These are phyloP conservation scores for Didymosphaeria variabile DNA, from an alignment of 2,329 filamentous ascomycete species.

Conservation along the genomic window DNA sequence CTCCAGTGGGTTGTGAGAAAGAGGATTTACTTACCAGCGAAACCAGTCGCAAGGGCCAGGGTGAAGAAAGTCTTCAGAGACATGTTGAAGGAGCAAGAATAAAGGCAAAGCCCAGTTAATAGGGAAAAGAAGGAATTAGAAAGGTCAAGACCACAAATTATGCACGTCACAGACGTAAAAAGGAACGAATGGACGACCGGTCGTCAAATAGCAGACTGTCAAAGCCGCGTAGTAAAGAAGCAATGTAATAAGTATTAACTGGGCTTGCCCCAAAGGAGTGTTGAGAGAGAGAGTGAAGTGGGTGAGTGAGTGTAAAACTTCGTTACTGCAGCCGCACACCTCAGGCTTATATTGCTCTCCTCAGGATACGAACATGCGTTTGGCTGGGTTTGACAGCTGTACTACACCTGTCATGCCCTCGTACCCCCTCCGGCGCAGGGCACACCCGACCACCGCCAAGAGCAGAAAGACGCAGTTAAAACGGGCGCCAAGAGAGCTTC, in stretches of 20 bases:
- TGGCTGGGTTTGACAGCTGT: conserved; percentile 5
- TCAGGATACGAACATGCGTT: conserved; percentile 10
- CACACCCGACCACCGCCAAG: conserved; percentile 39
- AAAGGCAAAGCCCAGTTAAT: conserved; percentile 29
- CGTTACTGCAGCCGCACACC: conserved; percentile 23
- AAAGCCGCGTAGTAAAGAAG: conserved; percentile 42
- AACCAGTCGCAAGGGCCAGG: conserved; percentile 43
- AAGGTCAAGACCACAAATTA: conserved; percentile 24
- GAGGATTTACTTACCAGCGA: conserved; percentile 37
- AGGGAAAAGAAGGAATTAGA: conserved; percentile 34
- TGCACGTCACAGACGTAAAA: conserved; percentile 44
- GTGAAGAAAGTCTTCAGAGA: conserved; percentile 37
- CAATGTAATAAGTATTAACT: conserved; percentile 32
- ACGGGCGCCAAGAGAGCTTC: conserved; percentile 40
- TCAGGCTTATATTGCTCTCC: conserved; percentile 39
- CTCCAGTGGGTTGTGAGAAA: background rate
- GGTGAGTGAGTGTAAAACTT: conserved; percentile 31
- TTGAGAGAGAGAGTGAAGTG: conserved; percentile 17
- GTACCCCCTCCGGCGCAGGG: conserved; percentile 27
- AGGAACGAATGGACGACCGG: conserved; percentile 25
- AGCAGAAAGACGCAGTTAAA: conserved; percentile 29
- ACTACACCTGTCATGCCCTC: conserved; percentile 14
- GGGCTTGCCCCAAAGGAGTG: conserved; percentile 29
- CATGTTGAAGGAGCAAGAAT: conserved; percentile 31
- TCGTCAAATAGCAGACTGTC: conserved; percentile 42